Evolutionary conservation across 257 asterid species (phyloP).

Genomic region (Mitragyna speciosa): DNA sequence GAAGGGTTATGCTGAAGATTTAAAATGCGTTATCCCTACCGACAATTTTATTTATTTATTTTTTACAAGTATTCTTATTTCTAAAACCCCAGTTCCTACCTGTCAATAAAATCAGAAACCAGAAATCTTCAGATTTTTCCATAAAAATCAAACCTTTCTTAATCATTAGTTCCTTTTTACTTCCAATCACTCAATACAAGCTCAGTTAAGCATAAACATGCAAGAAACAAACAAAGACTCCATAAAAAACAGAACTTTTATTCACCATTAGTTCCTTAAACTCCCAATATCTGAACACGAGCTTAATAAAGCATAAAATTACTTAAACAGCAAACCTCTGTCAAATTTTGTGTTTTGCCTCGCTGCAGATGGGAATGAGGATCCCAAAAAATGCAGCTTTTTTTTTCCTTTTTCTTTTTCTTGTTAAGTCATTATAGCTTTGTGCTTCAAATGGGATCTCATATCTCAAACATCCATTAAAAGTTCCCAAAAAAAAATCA

Average conservation of each 20-base stretch:
- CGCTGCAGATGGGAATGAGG: background rate
- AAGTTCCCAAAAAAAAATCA: background rate
- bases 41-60: background rate
- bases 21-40: background rate
- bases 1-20: background rate
- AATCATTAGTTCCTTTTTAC: too few relatives aligned
- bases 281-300: background rate
- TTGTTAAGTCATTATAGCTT: background rate
- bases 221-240: background rate
- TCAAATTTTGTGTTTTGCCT: background rate
- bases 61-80: background rate
- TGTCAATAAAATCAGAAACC: background rate
- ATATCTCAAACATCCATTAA: background rate
- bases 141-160: too few relatives aligned
- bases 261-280: background rate
- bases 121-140: background rate
- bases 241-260: background rate
- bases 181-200: too few relatives aligned
- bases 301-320: background rate
- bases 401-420: too few relatives aligned
- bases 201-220: background rate
- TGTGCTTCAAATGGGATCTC: background rate
- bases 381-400: background rate
- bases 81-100: background rate
- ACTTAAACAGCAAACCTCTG: background rate